Percentiles rank a stretch among this genome's conserved stretches.
phyloP scores from a whole-genome alignment of 2,329 filamentous ascomycete genomes.

The Epicoccum sorghinum region DNA sequence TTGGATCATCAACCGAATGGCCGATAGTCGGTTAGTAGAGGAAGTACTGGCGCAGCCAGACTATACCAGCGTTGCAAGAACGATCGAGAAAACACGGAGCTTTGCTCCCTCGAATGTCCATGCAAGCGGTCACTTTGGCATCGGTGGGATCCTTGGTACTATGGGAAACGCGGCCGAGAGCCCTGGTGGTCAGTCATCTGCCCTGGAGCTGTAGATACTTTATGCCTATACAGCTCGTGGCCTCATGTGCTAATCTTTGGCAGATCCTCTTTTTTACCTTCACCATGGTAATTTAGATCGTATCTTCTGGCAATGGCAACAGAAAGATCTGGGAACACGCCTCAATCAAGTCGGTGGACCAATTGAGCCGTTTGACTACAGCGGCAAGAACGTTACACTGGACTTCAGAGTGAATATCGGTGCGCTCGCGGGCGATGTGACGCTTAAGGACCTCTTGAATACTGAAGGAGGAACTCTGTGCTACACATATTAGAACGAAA shows the following conservation, averaged over 20 bases:
- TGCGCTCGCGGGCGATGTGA: slow-evolving; percentile 32
- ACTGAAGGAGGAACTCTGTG: slow-evolving; percentile 27
- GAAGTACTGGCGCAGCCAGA: slow-evolving; percentile 30
- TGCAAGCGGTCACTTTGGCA: slow-evolving; percentile 45
- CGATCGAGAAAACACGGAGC: slow-evolving; percentile 26
- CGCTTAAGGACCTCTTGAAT: slow-evolving; percentile 39
- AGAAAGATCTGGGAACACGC: slow-evolving; percentile 36
- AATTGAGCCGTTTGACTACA: slow-evolving; percentile 33
- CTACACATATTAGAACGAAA: slow-evolving; percentile 27
- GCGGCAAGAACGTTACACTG: slow-evolving; percentile 39
- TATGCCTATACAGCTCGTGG: not conserved
- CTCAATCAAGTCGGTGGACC: slow-evolving; percentile 46
- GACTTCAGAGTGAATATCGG: slow-evolving; percentile 42
- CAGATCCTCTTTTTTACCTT: slow-evolving; percentile 46
- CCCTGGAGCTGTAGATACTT: no score
- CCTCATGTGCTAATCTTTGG: not conserved
- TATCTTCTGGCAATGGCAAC: slow-evolving; percentile 41
- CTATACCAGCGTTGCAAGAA: slow-evolving; percentile 37
- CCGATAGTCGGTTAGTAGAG: slow-evolving; percentile 26
- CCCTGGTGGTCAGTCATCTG: slow-evolving; percentile 26
- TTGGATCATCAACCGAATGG: slow-evolving; percentile 30
- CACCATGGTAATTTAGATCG: slow-evolving; percentile 49
- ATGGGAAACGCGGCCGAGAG: slow-evolving; percentile 43
- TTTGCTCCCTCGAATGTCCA: slow-evolving; percentile 43
- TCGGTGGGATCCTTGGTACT: slow-evolving; percentile 42